Evolutionary conservation across 305 asterid species (phyloP).

Genomic region (Plantago lanceolata): DNA sequence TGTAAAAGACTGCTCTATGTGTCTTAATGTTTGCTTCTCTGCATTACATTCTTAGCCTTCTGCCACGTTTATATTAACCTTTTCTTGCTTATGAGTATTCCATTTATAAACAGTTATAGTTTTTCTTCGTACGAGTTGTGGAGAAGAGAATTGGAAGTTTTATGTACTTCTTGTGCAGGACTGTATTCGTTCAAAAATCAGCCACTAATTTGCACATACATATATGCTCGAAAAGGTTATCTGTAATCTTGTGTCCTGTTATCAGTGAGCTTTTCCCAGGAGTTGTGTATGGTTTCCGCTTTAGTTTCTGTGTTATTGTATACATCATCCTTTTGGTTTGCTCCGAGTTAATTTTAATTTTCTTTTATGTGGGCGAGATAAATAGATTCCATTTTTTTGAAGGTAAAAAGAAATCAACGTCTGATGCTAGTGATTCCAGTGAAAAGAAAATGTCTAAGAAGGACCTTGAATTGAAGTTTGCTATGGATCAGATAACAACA

Average conservation of each 20-base stretch:
- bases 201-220: neutral
- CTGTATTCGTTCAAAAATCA: neutral
- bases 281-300: neutral
- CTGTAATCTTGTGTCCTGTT: too few relatives aligned
- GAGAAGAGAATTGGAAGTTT: neutral
- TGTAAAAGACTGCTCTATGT: neutral
- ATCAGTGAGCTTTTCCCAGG: neutral
- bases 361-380: neutral
- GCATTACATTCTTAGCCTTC: too few relatives aligned
- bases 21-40: neutral
- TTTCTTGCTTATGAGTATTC: neutral
- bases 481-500: constrained; percentile 73
- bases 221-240: neutral
- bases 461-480: constrained; percentile 79
- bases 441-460: constrained; percentile 84
- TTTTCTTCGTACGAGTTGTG: neutral
- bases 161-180: neutral
- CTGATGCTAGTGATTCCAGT: constrained; percentile 69
- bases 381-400: constrained; percentile 16
- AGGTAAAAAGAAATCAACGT: constrained; percentile 70
- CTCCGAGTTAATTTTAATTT: constrained; percentile 6
- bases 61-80: neutral
- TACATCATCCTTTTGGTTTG: neutral
- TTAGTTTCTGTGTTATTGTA: neutral
- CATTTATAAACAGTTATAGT: neutral